phyloP scores from a whole-genome alignment of 2,329 filamentous ascomycete genomes.

The Stagonosporopsis cucurbitacearum region DNA sequence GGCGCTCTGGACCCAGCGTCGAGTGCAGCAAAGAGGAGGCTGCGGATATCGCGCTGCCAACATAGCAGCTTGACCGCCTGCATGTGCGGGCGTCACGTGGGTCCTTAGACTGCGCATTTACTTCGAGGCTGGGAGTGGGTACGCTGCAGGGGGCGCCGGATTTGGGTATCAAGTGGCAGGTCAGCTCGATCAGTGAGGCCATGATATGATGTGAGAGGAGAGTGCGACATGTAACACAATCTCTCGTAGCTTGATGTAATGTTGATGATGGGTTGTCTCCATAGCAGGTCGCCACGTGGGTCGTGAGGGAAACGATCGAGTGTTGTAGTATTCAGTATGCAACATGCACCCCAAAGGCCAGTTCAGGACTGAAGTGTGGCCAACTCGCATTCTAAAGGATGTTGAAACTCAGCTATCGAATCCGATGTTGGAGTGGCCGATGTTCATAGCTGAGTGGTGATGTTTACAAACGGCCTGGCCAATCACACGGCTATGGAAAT shows the following conservation, averaged over 20 bases:
- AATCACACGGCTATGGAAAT: neutral
- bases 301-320: neutral
- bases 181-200: neutral
- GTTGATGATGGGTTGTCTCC: neutral
- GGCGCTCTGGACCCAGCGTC: neutral
- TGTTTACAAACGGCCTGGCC: neutral
- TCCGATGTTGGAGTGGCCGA: neutral
- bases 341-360: neutral
- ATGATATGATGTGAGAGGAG: neutral
- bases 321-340: neutral
- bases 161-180: neutral
- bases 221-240: neutral
- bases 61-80: conserved; percentile 15
- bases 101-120: neutral
- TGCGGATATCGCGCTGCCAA: conserved; percentile 15
- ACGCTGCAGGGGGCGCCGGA: neutral
- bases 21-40: conserved; percentile 5
- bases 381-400: neutral
- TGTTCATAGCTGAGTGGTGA: neutral
- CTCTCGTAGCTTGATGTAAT: neutral
- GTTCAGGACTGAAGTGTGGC: neutral
- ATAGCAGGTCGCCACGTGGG: neutral
- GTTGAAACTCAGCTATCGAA: neutral
- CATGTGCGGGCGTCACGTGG: conserved; percentile 4
- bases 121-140: conserved; percentile 6